Conservation (phyloP, 2,329 filamentous ascomycete species). For the Fusarium hainanense region DNA sequence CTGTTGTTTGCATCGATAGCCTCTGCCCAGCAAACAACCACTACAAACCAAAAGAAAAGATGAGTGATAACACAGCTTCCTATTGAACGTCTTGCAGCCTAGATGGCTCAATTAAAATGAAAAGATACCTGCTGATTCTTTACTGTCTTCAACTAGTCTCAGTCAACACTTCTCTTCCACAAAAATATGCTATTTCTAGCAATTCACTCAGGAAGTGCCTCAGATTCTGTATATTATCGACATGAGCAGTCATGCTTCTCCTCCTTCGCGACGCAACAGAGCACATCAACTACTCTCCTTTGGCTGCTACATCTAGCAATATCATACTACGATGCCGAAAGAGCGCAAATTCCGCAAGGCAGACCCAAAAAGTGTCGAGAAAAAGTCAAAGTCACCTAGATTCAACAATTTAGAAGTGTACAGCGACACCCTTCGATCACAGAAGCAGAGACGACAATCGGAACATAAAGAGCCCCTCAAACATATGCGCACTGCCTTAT, state of each 20-base stretch:
- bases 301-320: neutral
- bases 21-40: neutral
- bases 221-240: neutral
- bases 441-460: neutral
- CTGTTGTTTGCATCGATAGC: too few relatives aligned
- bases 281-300: neutral
- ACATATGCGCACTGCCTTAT: neutral
- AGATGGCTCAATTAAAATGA: neutral
- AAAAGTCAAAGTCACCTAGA: neutral
- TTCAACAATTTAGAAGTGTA: neutral
- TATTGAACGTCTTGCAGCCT: accelerated
- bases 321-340: neutral
- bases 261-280: neutral
- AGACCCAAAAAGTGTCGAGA: neutral
- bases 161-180: neutral
- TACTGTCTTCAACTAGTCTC: neutral
- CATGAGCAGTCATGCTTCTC: neutral
- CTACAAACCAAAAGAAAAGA: neutral
- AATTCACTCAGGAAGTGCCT: neutral
- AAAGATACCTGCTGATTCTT: neutral
- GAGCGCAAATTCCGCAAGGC: neutral
- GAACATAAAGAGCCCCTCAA: neutral
- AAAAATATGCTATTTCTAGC: neutral
- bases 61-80: neutral
- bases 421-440: neutral